Conservation (phyloP, 2,329 filamentous ascomycete genomes). For the Botrytis hyacinthi region DNA sequence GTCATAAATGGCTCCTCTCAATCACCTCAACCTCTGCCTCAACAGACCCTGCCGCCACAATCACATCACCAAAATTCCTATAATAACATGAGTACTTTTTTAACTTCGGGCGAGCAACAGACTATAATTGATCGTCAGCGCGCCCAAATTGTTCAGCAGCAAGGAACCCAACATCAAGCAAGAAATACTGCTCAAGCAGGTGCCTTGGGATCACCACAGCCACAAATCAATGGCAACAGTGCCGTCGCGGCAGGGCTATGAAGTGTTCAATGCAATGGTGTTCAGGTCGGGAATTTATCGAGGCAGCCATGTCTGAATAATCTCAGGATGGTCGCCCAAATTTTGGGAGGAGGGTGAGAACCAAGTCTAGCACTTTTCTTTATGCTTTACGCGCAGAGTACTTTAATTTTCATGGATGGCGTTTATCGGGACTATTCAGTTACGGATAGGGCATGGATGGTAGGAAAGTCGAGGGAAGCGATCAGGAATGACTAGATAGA, state of each 20-base stretch:
- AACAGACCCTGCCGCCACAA: slow-evolving; percentile 7
- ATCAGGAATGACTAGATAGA: slow-evolving; percentile 11
- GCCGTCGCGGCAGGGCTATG: slow-evolving; percentile 24
- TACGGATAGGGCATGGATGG: slow-evolving; percentile 7
- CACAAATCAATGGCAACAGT: slow-evolving; percentile 33
- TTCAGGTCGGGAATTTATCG: slow-evolving; percentile 6
- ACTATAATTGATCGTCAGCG: slow-evolving; percentile 41
- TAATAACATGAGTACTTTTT: slow-evolving; percentile 32
- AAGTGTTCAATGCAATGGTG: background rate
- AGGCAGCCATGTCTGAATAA: slow-evolving; percentile 13
- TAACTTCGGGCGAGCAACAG: slow-evolving; percentile 39
- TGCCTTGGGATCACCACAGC: slow-evolving; percentile 31
- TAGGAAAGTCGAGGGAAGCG: slow-evolving; percentile 8
- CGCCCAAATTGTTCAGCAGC: slow-evolving; percentile 40
- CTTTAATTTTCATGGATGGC: slow-evolving; percentile 21
- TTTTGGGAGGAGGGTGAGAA: background rate
- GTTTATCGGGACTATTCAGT: slow-evolving; percentile 1
- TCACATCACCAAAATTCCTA: slow-evolving; percentile 21
- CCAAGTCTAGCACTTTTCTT: slow-evolving; percentile 1
- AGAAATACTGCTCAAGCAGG: slow-evolving; percentile 34
- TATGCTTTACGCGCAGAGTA: slow-evolving; percentile 8
- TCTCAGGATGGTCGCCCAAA: background rate
- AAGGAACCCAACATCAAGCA: slow-evolving; percentile 35
- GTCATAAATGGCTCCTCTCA: slow-evolving; percentile 33
- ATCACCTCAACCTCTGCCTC: slow-evolving; percentile 27